Evolutionary conservation across 148 eudicot genomes (phyloP).

Genomic region (Chenopodium formosanum): DNA sequence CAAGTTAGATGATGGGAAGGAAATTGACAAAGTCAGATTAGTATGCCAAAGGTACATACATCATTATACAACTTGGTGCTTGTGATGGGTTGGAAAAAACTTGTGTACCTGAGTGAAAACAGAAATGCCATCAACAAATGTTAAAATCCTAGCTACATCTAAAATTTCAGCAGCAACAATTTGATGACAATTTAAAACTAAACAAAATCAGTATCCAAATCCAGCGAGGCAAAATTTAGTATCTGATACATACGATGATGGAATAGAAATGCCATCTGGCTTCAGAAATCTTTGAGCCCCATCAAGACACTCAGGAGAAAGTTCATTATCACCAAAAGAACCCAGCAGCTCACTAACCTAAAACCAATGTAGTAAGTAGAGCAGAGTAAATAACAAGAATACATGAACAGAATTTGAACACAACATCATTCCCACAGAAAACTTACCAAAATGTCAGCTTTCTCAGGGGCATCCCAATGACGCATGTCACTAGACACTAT

Average conservation of each 20-base stretch:
- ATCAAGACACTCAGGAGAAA: slow-evolving; percentile 98
- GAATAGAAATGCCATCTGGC: slow-evolving; percentile 91
- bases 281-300: slow-evolving; percentile 93
- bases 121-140: background rate
- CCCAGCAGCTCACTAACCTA: slow-evolving; percentile 97
- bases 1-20: background rate
- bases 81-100: slow-evolving; percentile 90
- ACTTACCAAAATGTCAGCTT: slow-evolving; percentile 94
- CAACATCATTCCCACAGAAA: background rate
- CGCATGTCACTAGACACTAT: slow-evolving; percentile 95
- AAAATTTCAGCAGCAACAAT: background rate
- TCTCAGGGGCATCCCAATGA: slow-evolving; percentile 93
- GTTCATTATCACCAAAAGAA: slow-evolving; percentile 97
- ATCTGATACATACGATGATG: slow-evolving; percentile 71
- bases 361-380: slow-evolving; percentile 7
- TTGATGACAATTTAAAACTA: background rate
- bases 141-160: background rate
- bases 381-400: slow-evolving; percentile 12
- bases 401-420: background rate
- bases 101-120: slow-evolving; percentile 79
- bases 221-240: background rate
- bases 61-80: slow-evolving; percentile 81
- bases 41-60: slow-evolving; percentile 35
- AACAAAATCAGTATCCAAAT: background rate
- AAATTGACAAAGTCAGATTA: background rate